These are phyloP conservation scores for Esteya vermicola DNA, from an alignment of 2,329 filamentous ascomycete genomes.

Conservation along the genomic window DNA sequence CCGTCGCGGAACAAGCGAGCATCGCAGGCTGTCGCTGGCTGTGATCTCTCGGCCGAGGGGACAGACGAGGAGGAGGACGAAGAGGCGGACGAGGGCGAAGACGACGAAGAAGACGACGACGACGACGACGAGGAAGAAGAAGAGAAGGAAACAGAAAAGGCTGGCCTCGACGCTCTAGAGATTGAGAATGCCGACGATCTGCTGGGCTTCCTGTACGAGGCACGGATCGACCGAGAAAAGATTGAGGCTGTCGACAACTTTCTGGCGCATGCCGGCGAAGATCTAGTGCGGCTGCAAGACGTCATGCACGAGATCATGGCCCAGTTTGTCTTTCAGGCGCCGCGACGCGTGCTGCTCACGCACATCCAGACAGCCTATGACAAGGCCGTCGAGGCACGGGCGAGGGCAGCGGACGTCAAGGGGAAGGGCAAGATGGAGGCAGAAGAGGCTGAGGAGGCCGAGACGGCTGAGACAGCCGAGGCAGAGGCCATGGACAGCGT, in stretches of 20 bases:
- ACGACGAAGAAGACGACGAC: neutral
- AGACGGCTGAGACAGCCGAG: neutral
- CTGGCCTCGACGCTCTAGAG: no score
- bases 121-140: constrained; percentile 19
- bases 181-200: constrained; percentile 54
- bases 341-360: constrained; percentile 60
- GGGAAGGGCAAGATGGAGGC: constrained; percentile 1
- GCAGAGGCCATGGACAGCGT: neutral
- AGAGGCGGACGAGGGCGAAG: neutral
- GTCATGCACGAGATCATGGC: constrained; percentile 78
- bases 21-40: neutral
- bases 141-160: constrained; percentile 43
- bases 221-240: constrained; percentile 79
- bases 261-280: constrained; percentile 58
- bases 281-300: constrained; percentile 60
- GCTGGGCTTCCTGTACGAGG: constrained; percentile 50
- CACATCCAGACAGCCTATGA: constrained; percentile 54
- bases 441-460: neutral
- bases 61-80: neutral
- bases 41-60: neutral
- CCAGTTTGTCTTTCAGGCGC: constrained; percentile 79
- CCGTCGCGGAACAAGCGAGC: neutral
- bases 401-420: neutral
- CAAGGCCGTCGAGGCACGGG: neutral
- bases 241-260: constrained; percentile 69